Evolutionary conservation across 805 yeast species (phyloP), one percentile per base, ranked within the genome.

Genomic region (Scheffersomyces stipitis): DNA sequence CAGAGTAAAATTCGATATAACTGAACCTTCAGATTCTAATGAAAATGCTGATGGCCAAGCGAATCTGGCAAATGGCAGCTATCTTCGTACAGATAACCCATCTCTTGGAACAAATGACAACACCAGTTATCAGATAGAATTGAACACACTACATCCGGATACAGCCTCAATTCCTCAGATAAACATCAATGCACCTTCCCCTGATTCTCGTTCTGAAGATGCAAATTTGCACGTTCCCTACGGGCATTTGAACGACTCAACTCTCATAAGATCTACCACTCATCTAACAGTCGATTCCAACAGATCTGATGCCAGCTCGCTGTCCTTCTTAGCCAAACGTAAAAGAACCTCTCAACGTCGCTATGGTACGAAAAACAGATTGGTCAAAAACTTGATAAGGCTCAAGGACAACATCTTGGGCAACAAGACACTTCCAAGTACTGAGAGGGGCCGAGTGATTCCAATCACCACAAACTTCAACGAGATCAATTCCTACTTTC

Each of bases 381-480:
- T 48, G 26, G 5, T 49, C 0, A 47, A 46, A 12, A 26, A 30
- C 3, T 28, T 58, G 13, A 40, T 40, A 2, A 39, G 45, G 13
- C 26, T 66, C 4, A 62, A 60, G 39, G 58, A 75, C 35, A 50
- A 60, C 18, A 24, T 80, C 2, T 36, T 77, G 24, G 82, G 84
- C 26, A 64, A 66, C 10, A 52, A 66, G 17, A 66, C 69, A 7
- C 52, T 66, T 10, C 73, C 78, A 6, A 76, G 78, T 13, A 73
- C 93, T 0, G 71, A 69, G 28, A 73, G 80, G 30, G 97, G 97
- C 2, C 69, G 98, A 42, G 65, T 71, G 24, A 75, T 90, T n/a
- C 96, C 96, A 0, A 56, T 88, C 5, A 63, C 76, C 1, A 50
- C 80, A 12, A 64, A 71, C 36, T 61, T 70, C 15, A 58, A 58